Evolutionary conservation across 2,329 filamentous ascomycete species (phyloP).

Genomic region (Sporothrix curviconia): DNA sequence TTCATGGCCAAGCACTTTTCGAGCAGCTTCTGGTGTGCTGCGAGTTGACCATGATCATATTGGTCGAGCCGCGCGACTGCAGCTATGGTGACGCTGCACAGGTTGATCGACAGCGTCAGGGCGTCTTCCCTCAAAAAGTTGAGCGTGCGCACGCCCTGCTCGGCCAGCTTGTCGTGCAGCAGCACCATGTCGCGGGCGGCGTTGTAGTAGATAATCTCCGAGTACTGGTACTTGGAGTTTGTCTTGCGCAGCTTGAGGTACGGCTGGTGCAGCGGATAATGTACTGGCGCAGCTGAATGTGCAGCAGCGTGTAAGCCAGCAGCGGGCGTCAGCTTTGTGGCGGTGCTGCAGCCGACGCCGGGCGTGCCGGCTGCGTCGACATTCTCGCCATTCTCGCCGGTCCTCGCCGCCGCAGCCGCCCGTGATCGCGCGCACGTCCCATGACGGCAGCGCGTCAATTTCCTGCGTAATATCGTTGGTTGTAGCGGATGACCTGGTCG

Average conservation of each 20-base stretch:
- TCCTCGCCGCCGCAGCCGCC: background rate
- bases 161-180: slow-evolving; percentile 54
- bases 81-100: slow-evolving; percentile 56
- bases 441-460: slow-evolving; percentile 53
- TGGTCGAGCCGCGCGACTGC: slow-evolving; percentile 51
- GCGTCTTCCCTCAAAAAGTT: slow-evolving; percentile 56
- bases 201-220: slow-evolving; percentile 58
- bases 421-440: slow-evolving; percentile 38
- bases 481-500: slow-evolving; percentile 55
- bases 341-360: slow-evolving; percentile 27
- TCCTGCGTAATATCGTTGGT: slow-evolving; percentile 55
- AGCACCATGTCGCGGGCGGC: slow-evolving; percentile 55
- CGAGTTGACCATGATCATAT: slow-evolving; percentile 57
- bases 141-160: slow-evolving; percentile 51
- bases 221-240: slow-evolving; percentile 56
- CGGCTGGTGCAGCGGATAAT: slow-evolving; percentile 55
- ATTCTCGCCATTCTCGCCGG: slow-evolving; percentile 28
- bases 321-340: slow-evolving; percentile 45
- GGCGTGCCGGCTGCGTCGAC: slow-evolving; percentile 36
- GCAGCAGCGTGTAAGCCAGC: slow-evolving; percentile 53
- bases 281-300: slow-evolving; percentile 55
- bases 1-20: slow-evolving; percentile 56
- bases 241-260: slow-evolving; percentile 53
- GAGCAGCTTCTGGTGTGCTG: slow-evolving; percentile 53
- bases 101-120: slow-evolving; percentile 53